Evolutionary conservation across 208 protist genomes (phyloP).

Genomic region (Wallacemonas collosoma): DNA sequence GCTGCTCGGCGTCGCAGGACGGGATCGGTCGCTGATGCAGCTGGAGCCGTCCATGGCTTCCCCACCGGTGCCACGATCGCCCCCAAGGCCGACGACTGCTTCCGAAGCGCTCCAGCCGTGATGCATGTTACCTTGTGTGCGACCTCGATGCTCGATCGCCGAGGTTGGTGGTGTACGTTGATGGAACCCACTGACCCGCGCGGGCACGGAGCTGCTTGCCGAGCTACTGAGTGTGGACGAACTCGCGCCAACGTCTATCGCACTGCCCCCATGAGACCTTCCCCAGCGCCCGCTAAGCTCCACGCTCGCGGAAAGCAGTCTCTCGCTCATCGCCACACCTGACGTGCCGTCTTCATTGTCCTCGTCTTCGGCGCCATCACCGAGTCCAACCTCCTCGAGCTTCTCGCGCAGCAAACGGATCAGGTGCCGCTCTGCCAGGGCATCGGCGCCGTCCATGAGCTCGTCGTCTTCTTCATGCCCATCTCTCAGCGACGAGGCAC

Average conservation of each 20-base stretch:
- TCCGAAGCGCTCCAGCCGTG: background rate
- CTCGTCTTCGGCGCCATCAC: constrained; percentile 10
- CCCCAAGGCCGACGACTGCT: too few relatives aligned
- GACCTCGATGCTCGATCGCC: background rate
- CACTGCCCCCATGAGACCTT: background rate
- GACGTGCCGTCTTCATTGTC: background rate
- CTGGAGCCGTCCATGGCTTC: background rate
- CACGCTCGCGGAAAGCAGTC: background rate
- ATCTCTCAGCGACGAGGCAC: background rate
- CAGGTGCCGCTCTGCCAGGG: background rate
- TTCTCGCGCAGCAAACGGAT: background rate
- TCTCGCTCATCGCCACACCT: background rate
- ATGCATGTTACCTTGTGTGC: background rate
- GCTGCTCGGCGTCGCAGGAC: background rate
- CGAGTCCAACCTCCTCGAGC: constrained; percentile 5
- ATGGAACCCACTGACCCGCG: background rate
- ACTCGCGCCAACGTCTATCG: background rate
- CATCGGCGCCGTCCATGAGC: constrained; percentile 10
- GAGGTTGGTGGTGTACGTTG: background rate
- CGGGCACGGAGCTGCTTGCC: background rate
- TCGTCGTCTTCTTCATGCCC: background rate
- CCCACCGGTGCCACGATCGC: background rate
- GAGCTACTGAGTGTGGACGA: background rate
- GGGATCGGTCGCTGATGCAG: background rate
- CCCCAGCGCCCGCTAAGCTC: background rate